Base-by-base conservation (phyloP, 148 eudicot species). In the Dysphania ambrosioides region DNA sequence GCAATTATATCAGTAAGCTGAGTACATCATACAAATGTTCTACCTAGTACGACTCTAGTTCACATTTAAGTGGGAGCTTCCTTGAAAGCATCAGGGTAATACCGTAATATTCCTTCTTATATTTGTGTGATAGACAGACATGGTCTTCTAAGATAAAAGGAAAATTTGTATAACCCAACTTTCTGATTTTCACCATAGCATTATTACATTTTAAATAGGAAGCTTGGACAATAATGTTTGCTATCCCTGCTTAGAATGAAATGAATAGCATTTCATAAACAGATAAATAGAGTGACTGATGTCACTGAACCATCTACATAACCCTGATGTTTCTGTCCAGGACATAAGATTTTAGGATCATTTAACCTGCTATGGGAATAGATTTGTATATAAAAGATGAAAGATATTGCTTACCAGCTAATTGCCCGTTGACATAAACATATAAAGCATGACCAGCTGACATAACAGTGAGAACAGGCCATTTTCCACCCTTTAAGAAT, bases 381-480 rank as follows among this genome's bases (percentile, higher is more conserved):
- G 26, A 41, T 10, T 60, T 21, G 35, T 8, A 34, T 73, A 30
- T n/a, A 7, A 6, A 59, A n/a, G 34, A 47, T 31, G 36, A 31
- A 41, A 21, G 34, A 44, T 16, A 74, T 27, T 16, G 38, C 85
- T 62, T 59, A 93, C 98, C 98, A 82, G 87, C 84, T 81, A 88
- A 75, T 83, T 81, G 90, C 41, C 98, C 97, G 30, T 94, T 90
- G 84, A 94, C 68, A 72, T 90, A 94, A 49, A 94, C 98, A 82
- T 94, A 93, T 80, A 94, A 79, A 73, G 98, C 98, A 82, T 91
- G 98, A 3, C 98, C 98, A 49, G 98, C 98, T 78, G 98, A 94
- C 72, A 86, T 77, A 55, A 89, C 90, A 26, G 84, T 84, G 44
- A 95, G 96, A 78, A 87, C 84, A 8, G 98, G 98, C 81, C 81